Percentiles rank a stretch among this genome's conserved stretches.
phyloP scores from a whole-genome alignment of 192 early-diverging fungal genomes.

The Entomortierella beljakovae region DNA sequence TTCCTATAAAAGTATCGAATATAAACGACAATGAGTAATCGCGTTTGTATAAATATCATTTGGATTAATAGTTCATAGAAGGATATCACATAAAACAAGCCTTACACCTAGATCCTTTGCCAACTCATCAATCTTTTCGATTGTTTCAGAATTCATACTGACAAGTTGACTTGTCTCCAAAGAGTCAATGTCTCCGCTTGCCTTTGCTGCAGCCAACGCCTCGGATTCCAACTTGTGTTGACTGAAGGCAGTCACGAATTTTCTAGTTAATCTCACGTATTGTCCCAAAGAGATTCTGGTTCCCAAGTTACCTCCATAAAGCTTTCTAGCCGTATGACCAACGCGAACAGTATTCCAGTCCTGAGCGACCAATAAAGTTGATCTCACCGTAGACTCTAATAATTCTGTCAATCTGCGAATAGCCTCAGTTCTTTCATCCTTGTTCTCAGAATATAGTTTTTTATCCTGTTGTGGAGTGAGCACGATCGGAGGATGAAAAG shows the following conservation, averaged over 20 bases:
- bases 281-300: slow-evolving; percentile 55
- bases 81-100: slow-evolving; percentile 3
- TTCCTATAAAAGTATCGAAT: slow-evolving; percentile 23
- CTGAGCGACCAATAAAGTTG: slow-evolving; percentile 45
- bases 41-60: no score
- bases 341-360: slow-evolving; percentile 54
- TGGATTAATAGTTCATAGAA: no score
- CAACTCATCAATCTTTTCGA: slow-evolving; percentile 28
- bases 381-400: slow-evolving; percentile 46
- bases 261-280: slow-evolving; percentile 49
- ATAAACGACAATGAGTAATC: background rate
- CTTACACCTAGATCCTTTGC: slow-evolving; percentile 44
- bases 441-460: slow-evolving; percentile 29
- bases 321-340: slow-evolving; percentile 54
- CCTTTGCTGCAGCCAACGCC: background rate
- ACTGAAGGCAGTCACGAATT: slow-evolving; percentile 50
- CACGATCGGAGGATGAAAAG: slow-evolving; percentile 54
- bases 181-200: slow-evolving; percentile 7
- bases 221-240: slow-evolving; percentile 17
- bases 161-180: slow-evolving; percentile 9
- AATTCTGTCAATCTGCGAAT: slow-evolving; percentile 46
- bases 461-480: slow-evolving; percentile 52
- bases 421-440: slow-evolving; percentile 35
- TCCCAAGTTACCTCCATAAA: slow-evolving; percentile 53
- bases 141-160: slow-evolving; percentile 6